Conservation (phyloP, 371 early-diverging fungal genomes). For the Mucor irregularis region DNA sequence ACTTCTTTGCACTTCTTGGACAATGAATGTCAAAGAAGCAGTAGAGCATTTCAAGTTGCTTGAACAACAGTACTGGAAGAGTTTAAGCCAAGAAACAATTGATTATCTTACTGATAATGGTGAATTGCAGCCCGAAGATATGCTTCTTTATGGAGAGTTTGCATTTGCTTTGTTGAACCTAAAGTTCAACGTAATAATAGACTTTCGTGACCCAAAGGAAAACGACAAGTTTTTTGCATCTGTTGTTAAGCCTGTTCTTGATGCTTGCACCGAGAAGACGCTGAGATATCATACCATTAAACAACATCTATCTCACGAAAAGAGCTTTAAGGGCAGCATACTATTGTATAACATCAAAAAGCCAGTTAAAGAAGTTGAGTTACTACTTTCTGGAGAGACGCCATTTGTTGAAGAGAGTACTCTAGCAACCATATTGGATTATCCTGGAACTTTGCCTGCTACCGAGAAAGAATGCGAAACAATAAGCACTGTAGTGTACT, state of each 20-base stretch:
- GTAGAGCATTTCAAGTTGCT: slow-evolving; percentile 18
- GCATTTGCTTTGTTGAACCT: slow-evolving; percentile 62
- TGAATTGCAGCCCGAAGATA: slow-evolving; percentile 28
- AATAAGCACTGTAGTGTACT: slow-evolving; percentile 61
- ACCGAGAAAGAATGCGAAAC: slow-evolving; percentile 34
- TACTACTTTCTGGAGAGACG: too few relatives aligned
- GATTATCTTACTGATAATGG: slow-evolving; percentile 22
- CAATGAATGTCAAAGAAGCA: slow-evolving; percentile 15
- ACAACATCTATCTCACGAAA: slow-evolving; percentile 17
- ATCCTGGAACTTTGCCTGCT: slow-evolving; percentile 61
- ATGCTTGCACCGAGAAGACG: slow-evolving; percentile 6
- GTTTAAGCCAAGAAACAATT: neutral
- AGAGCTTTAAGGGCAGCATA: slow-evolving; percentile 9
- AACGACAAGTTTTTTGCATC: slow-evolving; percentile 24
- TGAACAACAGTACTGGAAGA: slow-evolving; percentile 24
- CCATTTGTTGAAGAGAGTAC: slow-evolving; percentile 31
- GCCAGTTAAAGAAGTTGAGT: neutral
- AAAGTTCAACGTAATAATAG: slow-evolving; percentile 60
- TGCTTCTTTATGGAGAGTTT: slow-evolving; percentile 61
- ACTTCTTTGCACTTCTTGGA: neutral
- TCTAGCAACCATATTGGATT: slow-evolving; percentile 55
- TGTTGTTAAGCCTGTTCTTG: slow-evolving; percentile 42
- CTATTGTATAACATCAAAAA: neutral
- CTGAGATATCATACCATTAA: slow-evolving; percentile 21
- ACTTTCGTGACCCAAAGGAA: slow-evolving; percentile 36